phyloP scores from a whole-genome alignment of 2,329 filamentous ascomycete species.

The Metarhizium robertsii region DNA sequence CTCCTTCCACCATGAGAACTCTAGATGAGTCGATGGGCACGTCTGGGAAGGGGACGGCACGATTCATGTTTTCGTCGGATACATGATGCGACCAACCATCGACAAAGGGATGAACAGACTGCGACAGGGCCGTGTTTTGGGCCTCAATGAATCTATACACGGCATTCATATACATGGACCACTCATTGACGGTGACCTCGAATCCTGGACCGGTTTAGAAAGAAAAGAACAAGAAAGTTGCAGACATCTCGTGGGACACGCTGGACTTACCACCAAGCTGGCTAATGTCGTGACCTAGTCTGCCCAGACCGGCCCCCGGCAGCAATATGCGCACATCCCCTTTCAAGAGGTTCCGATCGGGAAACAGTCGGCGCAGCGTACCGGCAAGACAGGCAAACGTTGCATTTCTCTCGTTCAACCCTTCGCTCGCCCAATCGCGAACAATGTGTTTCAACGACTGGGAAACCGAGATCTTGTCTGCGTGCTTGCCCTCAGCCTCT shows the following conservation, averaged over 20 bases:
- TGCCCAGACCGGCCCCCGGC: constrained; percentile 43
- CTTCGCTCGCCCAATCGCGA: constrained; percentile 44
- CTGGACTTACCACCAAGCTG: constrained; percentile 25
- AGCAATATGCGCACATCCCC: constrained; percentile 31
- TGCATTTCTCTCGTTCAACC: constrained; percentile 33
- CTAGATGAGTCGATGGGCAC: constrained; percentile 19
- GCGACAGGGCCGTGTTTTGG: constrained; percentile 13
- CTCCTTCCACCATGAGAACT: constrained; percentile 43
- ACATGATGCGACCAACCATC: constrained; percentile 49
- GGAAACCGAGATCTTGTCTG: constrained; percentile 38
- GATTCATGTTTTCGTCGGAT: constrained; percentile 35
- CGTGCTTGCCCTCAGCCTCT: constrained; percentile 25
- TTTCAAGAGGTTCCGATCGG: constrained; percentile 8
- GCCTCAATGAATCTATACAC: constrained; percentile 39
- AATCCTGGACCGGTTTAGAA: constrained; percentile 24
- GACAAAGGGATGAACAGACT: constrained; percentile 39
- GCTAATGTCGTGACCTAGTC: constrained; percentile 42
- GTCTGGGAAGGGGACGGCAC: constrained; percentile 37
- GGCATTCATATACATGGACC: constrained; percentile 48
- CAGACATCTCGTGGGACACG: not conserved
- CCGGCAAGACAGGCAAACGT: constrained; percentile 29
- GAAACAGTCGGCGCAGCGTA: constrained; percentile 23
- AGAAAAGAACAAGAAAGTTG: not conserved
- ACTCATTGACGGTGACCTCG: constrained; percentile 47
- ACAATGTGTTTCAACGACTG: constrained; percentile 50